Evolutionary conservation across 2,329 filamentous ascomycete species (phyloP), one percentile per base, ranked within the genome.

Genomic region (Myotisia sp.): DNA sequence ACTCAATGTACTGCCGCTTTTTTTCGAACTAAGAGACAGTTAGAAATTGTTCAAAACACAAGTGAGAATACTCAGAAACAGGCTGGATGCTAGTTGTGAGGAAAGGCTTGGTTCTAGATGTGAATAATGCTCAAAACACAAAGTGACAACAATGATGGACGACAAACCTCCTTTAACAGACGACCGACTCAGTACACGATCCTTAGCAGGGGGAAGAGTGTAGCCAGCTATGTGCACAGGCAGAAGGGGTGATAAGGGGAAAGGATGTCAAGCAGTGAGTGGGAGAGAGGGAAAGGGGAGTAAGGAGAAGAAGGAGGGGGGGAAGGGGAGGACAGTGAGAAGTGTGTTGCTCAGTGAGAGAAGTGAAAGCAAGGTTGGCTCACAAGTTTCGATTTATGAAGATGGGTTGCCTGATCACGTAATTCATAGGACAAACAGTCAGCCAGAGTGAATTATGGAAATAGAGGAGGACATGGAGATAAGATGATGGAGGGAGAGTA

Each of bases 1-100:
- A 76, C 58, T 95, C 87, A 63, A 92, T 92, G 57, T 93, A 85
- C 51, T 82, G 67, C 51, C 85, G 84, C 62, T 93, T 93, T 62
- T 90, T 90, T 56, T 93, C 86, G 53, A 93, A 74, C 86, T 94
- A 58, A 39, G 22, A 37, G 33, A 38, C 29, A 28, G 38, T 44
- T 55, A 72, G 49, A 65, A 58, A 47, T 41, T 33, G 28, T 9
- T 13, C 18, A 9, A 12, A n/a, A 30, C 17, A 12, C 17, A 10
- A 17, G 28, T 19, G 21, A n/a, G 5, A 9, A 18, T 5, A 18
- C 12, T 9, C 12, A 18, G 21, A n/a, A 20, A 39, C n/a, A 34
- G 29, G 22, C 16, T 18, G 26, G 26, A 19, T 17, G 14, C 4
- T 31, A 32, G 16, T 16, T n/a, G 14, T 24, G 6, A 24, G 14